Percentiles rank a stretch among this genome's conserved stretches.
phyloP scores from a whole-genome alignment of 768 basidiomycete species.

The Russula emetica region DNA sequence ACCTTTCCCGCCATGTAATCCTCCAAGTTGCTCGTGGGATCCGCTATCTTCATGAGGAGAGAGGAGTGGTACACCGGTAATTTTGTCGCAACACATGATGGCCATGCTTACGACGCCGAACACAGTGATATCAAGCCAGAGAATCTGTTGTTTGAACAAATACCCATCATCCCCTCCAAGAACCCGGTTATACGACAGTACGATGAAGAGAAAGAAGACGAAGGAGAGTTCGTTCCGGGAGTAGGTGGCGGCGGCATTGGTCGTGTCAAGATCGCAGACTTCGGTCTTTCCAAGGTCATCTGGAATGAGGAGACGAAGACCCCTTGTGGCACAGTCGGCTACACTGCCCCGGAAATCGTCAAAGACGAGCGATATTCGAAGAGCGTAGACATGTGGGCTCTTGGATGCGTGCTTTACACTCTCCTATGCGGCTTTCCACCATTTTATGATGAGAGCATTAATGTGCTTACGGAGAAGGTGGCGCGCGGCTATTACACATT shows the following conservation, averaged over 20 bases:
- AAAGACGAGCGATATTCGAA: constrained; percentile 97
- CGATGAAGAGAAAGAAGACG: constrained; percentile 98
- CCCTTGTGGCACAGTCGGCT: constrained; percentile 99
- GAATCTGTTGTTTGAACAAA: constrained; percentile 89
- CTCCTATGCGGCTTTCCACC: constrained; percentile 96
- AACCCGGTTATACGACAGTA: constrained; percentile 73
- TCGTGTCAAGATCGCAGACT: constrained; percentile 97
- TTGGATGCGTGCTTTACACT: constrained; percentile 99
- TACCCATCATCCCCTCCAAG: constrained; percentile 86
- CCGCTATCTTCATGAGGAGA: constrained; percentile 92
- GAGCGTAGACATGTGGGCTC: constrained; percentile 99
- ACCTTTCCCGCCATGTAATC: constrained; percentile 95
- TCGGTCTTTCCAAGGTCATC: constrained; percentile 94
- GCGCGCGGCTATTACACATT: constrained; percentile 97
- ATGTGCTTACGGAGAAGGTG: constrained; percentile 96
- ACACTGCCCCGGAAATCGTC: constrained; percentile 98
- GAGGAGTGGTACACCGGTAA: constrained; percentile 91
- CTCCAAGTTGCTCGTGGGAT: constrained; percentile 93
- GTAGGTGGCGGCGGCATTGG: constrained; percentile 97
- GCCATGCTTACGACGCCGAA: background rate
- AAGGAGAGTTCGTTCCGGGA: constrained; percentile 90
- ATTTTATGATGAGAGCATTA: constrained; percentile 99
- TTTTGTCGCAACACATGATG: constrained; percentile 12
- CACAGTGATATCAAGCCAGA: constrained; percentile 93
- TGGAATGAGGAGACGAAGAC: constrained; percentile 99